Base-by-base conservation (phyloP, 192 early-diverging fungal species). In the Geranomyces michiganensis region DNA sequence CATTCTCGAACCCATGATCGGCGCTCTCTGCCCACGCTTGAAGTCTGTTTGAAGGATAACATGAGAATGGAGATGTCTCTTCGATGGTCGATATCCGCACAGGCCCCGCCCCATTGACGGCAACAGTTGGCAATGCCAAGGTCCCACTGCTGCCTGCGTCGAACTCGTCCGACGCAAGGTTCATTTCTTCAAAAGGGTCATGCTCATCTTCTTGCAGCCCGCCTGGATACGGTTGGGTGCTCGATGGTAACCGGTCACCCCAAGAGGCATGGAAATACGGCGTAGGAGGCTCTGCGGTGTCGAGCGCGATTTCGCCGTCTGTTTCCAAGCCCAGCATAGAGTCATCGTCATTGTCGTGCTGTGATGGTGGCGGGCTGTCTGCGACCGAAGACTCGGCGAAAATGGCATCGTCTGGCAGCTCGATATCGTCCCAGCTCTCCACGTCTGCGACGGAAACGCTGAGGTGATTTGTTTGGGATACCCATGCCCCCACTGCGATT, bases 361-460 rank as follows among this genome's bases (percentile, higher is more conserved):
- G 58, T 19, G 29, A 27, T 31, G 27, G 19, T 32, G 36, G 36
- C 10, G 27, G 6, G 58, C 22, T 32, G 33, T 68, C 30, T 5
- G 17, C 49, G 7, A 8, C 9, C 41, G 24, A n/a, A 32, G 49
- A 56, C 19, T 51, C 49, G 1, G 19, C 66, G 1, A 44, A 58
- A 17, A 70, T 22, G 17, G 33, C 68, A 19, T 70, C 58, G 12
- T 30, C 68, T 44, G 68, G 68, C 22, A 70, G n/a, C n/a, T 70
- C 68, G 1, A 70, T 27, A 61, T 70, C 68, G 56, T 70, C 68
- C 68, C 68, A 70, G 55, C 44, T 22, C 12, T 70, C 68, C 7
- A 60, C 68, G 14, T 61, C 68, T 29, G 26, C 6, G 51, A 55
- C 19, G 14, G 51, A 55, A 14, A 55, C 51, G 15, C 19, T 14